Conservation (phyloP, 148 eudicot genomes). For the Vaccinium corymbosum region DNA sequence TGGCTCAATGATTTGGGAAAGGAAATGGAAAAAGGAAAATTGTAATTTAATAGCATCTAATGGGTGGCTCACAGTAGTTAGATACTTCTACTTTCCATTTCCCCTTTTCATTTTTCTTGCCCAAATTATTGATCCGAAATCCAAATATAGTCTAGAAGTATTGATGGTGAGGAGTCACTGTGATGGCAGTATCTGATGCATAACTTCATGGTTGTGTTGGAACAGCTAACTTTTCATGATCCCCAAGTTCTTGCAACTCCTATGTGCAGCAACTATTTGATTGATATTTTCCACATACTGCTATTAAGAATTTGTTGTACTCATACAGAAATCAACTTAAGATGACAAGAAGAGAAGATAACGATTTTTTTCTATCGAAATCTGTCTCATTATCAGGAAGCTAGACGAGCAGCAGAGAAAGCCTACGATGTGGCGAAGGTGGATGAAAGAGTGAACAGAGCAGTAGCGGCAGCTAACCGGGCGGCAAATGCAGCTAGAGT, state of each 20-base stretch:
- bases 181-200: neutral
- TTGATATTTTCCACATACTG: neutral
- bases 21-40: neutral
- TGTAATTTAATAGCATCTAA: neutral
- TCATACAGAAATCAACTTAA: neutral
- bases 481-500: conserved; percentile 96
- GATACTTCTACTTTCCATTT: neutral
- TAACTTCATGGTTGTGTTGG: neutral
- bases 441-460: conserved; percentile 83
- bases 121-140: neutral
- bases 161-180: neutral
- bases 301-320: neutral
- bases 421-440: conserved; percentile 84
- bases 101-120: neutral
- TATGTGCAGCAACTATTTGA: neutral
- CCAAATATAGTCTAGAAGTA: neutral
- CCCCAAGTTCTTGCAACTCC: neutral
- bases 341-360: neutral
- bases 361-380: neutral
- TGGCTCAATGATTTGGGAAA: neutral
- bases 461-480: conserved; percentile 79
- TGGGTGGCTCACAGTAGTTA: neutral
- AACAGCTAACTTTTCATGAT: neutral
- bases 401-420: conserved; percentile 75
- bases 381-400: conserved; percentile 50